Evolutionary conservation across 2,329 filamentous ascomycete genomes (phyloP), one percentile per base, ranked within the genome.

Genomic region (Penicillium sp.): DNA sequence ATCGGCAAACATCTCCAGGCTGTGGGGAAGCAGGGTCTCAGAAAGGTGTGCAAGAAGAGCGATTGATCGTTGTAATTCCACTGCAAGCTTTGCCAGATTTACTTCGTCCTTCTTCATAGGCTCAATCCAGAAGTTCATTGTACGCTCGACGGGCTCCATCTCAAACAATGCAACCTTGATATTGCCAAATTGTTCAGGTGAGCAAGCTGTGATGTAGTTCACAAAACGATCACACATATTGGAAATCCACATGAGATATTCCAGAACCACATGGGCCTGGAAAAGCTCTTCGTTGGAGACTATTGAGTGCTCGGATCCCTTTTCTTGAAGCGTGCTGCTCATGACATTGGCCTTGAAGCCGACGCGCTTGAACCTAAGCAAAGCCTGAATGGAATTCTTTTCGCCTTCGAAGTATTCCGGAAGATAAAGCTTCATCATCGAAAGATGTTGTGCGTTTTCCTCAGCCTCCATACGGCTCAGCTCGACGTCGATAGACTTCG

Each of bases 401-500:
- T 95, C 90, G 14, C 81, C 75, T 59, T 87, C 84, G 66, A 89
- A 95, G 16, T 81, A 86, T 54, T 95, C 90, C 0, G 91, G 90
- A 37, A 96, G 75, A 76, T 95, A 97, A 10, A 93, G 74, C 69
- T 90, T 88, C 57, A 96, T 81, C 59, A 99, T 95, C 14, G 85
- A 82, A 25, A 99, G 79, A 63, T 97, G 91, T 65, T 96, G 88
- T 33, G 84, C 80, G 2, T 90, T 88, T 73, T 97, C 89, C 61
- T 95, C 86, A 0, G 91, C 90, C 61, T 95, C 89, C 64, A 97
- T 80, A 49, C 87, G 86, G 45, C 87, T 82, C 49, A 97, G 76
- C 67, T 97, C 91, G 27, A 96, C 78, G 58, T 96, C 91, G 54
- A 99, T 95, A 0, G 90, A 90, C 75, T 95, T 97, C 63, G 89